phyloP scores from a whole-genome alignment of 2,329 filamentous ascomycete genomes.

The Phoma sp. region DNA sequence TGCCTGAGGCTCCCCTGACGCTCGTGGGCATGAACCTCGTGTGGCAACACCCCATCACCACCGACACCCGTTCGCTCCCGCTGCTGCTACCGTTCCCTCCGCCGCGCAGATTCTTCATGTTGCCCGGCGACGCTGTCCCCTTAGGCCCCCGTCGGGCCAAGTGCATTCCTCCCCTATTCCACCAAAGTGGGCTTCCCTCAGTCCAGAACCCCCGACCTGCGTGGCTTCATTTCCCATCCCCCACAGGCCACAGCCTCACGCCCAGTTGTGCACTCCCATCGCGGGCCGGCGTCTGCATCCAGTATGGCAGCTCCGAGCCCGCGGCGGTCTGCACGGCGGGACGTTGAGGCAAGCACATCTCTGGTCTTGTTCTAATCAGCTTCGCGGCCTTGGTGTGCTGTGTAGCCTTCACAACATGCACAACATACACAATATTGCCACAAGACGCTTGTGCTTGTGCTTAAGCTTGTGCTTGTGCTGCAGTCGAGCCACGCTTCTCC shows the following conservation, averaged over 20 bases:
- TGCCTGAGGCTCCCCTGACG: too few species aligned
- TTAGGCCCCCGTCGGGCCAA: slow-evolving; percentile 11
- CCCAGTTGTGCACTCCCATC: slow-evolving; percentile 34
- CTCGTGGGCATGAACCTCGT: too few species aligned
- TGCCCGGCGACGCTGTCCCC: slow-evolving; percentile 11
- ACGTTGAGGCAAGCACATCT: slow-evolving; percentile 19
- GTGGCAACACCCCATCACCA: neutral
- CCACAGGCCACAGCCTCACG: slow-evolving; percentile 36
- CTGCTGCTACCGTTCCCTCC: slow-evolving; percentile 13
- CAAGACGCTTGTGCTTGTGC: too few species aligned
- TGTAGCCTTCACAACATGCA: slow-evolving; percentile 13
- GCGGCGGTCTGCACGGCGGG: slow-evolving; percentile 16
- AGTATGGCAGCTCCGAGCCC: slow-evolving; percentile 8
- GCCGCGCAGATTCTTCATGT: slow-evolving; percentile 14
- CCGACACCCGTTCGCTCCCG: neutral
- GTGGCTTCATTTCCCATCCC: slow-evolving; percentile 41
- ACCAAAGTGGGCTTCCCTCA: slow-evolving; percentile 19
- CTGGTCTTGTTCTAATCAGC: slow-evolving; percentile 24
- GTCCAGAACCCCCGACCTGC: slow-evolving; percentile 27
- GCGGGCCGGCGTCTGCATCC: slow-evolving; percentile 26
- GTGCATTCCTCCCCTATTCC: slow-evolving; percentile 21
- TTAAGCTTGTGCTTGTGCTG: too few species aligned
- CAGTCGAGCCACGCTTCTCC: too few species aligned
- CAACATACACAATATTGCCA: too few species aligned
- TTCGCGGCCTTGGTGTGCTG: slow-evolving; percentile 12